These are phyloP conservation scores for Somion occarium DNA, from an alignment of 1,284 basidiomycete species.

Conservation along the genomic window DNA sequence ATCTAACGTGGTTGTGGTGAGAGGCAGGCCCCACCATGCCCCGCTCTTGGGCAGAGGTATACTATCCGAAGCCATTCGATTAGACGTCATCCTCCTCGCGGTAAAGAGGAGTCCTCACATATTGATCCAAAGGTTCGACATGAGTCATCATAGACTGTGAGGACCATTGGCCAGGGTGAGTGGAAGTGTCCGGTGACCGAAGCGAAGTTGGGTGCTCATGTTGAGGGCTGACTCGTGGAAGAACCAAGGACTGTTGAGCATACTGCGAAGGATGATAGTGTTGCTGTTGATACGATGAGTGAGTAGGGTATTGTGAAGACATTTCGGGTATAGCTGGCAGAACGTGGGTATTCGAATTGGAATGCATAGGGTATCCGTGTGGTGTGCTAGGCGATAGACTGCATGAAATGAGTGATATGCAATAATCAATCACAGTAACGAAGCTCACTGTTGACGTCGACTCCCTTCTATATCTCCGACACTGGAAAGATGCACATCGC, in stretches of 20 bases:
- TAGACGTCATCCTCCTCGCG: background rate
- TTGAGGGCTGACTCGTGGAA: constrained; percentile 21
- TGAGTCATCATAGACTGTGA: constrained; percentile 30
- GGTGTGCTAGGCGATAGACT: constrained; percentile 17
- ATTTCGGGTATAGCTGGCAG: constrained; percentile 58
- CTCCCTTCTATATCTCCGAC: constrained; percentile 14
- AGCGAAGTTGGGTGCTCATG: constrained; percentile 19
- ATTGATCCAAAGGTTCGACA: constrained; percentile 52
- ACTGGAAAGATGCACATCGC: constrained; percentile 19
- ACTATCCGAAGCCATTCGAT: constrained; percentile 24
- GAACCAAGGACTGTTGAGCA: constrained; percentile 22
- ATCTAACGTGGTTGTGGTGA: constrained; percentile 38
- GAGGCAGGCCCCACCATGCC: constrained; percentile 43
- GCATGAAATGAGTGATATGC: background rate
- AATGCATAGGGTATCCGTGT: constrained; percentile 25
- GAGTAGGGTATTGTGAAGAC: constrained; percentile 29
- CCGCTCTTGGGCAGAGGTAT: constrained; percentile 42
- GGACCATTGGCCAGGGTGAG: constrained; percentile 21
- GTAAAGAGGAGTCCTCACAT: constrained; percentile 39
- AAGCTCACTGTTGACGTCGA: constrained; percentile 47
- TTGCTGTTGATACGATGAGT: constrained; percentile 20
- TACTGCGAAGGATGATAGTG: constrained; percentile 48
- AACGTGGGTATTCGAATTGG: constrained; percentile 36
- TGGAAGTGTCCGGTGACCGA: constrained; percentile 17
- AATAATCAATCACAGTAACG: background rate